Percentiles rank a stretch among this genome's conserved stretches.
phyloP scores from a whole-genome alignment of 2,329 filamentous ascomycete species.

The Cercospora sp. region DNA sequence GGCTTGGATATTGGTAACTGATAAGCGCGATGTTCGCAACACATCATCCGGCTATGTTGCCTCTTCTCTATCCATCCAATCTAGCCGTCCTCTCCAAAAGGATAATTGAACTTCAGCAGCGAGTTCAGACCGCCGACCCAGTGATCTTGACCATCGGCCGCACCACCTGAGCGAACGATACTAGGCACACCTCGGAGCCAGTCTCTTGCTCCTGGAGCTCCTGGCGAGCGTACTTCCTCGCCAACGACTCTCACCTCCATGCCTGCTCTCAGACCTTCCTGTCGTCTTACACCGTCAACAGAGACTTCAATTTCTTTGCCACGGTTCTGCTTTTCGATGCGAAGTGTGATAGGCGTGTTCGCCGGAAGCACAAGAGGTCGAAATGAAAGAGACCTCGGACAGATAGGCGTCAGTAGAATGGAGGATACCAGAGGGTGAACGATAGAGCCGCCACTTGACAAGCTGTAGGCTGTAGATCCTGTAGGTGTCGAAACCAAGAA shows the following conservation, averaged over 20 bases:
- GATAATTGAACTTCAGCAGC: conserved; percentile 94
- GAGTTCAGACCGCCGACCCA: conserved; percentile 97
- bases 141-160: conserved; percentile 69
- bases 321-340: conserved; percentile 66
- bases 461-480: conserved; percentile 89
- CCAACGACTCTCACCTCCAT: conserved; percentile 85
- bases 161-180: conserved; percentile 67
- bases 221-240: conserved; percentile 65
- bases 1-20: neutral
- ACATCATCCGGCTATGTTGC: neutral
- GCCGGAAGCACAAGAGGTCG: conserved; percentile 85
- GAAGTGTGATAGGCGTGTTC: conserved; percentile 78
- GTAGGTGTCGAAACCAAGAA: conserved; percentile 94
- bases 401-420: conserved; percentile 89
- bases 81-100: conserved; percentile 69
- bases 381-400: conserved; percentile 87
- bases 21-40: neutral
- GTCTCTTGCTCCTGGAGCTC: conserved; percentile 39
- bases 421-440: conserved; percentile 90
- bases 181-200: conserved; percentile 85
- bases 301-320: conserved; percentile 53
- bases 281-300: conserved; percentile 51
- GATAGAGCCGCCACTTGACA: conserved; percentile 90
- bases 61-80: neutral
- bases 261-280: conserved; percentile 47